phyloP scores from a whole-genome alignment of 768 basidiomycete species.

The Boletus insuetus region DNA sequence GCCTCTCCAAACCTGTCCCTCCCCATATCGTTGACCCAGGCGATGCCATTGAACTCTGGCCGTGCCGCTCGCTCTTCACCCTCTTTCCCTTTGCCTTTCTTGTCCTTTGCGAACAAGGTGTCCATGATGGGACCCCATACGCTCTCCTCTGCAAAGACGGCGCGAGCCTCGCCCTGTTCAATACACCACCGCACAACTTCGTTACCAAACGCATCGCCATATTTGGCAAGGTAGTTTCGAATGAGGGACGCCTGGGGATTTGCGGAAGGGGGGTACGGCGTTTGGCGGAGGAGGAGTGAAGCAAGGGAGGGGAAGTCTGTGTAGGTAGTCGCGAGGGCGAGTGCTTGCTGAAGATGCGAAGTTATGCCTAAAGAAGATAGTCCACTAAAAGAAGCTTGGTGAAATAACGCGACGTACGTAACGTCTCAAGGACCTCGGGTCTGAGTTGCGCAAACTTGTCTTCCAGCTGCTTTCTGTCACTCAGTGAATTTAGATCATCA shows the following conservation, averaged over 20 bases:
- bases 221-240: slow-evolving; percentile 70
- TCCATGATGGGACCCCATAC: slow-evolving; percentile 63
- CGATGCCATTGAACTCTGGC: slow-evolving; percentile 51
- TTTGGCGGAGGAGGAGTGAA: slow-evolving; percentile 71
- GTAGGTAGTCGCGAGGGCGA: slow-evolving; percentile 81
- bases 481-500: slow-evolving; percentile 47
- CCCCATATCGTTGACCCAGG: slow-evolving; percentile 88
- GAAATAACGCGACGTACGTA: slow-evolving; percentile 54
- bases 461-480: slow-evolving; percentile 57
- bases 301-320: slow-evolving; percentile 85
- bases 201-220: slow-evolving; percentile 80
- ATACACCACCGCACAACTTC: slow-evolving; percentile 94
- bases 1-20: slow-evolving; percentile 65
- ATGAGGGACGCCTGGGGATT: slow-evolving; percentile 66
- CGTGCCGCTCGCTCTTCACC: slow-evolving; percentile 39
- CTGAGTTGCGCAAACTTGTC: slow-evolving; percentile 69
- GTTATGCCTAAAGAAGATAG: slow-evolving; percentile 49
- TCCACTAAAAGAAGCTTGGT: neutral
- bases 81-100: slow-evolving; percentile 25
- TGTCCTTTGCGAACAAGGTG: slow-evolving; percentile 51
- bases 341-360: slow-evolving; percentile 68
- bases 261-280: slow-evolving; percentile 57
- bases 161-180: slow-evolving; percentile 80
- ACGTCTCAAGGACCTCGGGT: slow-evolving; percentile 73
- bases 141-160: slow-evolving; percentile 76